Conservation (phyloP, 129 eudicot genomes). For the Lactuca sativa region DNA sequence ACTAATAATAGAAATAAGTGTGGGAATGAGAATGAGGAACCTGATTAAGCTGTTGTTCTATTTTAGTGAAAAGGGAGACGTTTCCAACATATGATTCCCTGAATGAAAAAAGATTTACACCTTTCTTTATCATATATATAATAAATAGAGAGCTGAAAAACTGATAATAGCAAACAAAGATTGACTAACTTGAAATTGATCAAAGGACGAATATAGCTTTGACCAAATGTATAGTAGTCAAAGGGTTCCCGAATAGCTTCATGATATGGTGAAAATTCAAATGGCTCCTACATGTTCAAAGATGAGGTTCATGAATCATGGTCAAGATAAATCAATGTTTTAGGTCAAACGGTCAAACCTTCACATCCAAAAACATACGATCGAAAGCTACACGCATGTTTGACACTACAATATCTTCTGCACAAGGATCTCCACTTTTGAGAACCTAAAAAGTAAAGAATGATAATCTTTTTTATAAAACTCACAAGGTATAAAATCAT, state of each 20-base stretch:
- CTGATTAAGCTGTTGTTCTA: constrained; percentile 86
- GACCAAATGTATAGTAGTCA: constrained; percentile 83
- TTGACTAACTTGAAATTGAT: constrained; percentile 79
- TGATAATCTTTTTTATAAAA: not conserved
- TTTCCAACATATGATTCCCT: constrained; percentile 94
- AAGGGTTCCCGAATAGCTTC: constrained; percentile 85
- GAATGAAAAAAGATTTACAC: constrained; percentile 25
- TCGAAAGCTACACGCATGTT: constrained; percentile 87
- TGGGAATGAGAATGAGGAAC: constrained; percentile 19
- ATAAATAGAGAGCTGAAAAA: not conserved
- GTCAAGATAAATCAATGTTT: not conserved
- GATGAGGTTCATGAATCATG: not conserved
- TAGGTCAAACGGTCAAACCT: constrained; percentile 42
- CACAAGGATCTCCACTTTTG: constrained; percentile 68
- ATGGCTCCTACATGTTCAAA: constrained; percentile 75
- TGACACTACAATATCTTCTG: constrained; percentile 70
- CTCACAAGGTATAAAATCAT: not conserved
- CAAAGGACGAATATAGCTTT: constrained; percentile 79
- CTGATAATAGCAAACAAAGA: not conserved
- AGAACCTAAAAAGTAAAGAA: constrained; percentile 51
- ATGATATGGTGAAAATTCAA: constrained; percentile 83
- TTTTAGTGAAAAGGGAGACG: constrained; percentile 57
- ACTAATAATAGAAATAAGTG: not conserved
- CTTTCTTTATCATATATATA: not conserved
- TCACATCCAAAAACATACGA: constrained; percentile 75